These are phyloP conservation scores for Arabidopsis hybrid DNA, from an alignment of 441 rosid genomes.

Conservation along the genomic window DNA sequence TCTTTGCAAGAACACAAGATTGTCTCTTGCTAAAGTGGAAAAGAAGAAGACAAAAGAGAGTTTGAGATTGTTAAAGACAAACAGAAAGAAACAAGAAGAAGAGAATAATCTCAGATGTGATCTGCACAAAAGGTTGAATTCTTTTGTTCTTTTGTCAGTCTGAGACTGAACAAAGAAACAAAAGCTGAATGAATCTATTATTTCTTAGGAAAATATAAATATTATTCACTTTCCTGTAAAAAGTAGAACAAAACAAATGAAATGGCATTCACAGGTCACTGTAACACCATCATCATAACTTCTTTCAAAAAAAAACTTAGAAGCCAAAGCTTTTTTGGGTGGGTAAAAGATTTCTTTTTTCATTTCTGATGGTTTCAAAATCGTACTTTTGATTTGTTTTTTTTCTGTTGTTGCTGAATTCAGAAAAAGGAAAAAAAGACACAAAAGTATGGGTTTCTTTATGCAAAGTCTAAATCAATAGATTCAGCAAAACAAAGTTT, in stretches of 20 bases:
- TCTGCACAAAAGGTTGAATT: slow-evolving; percentile 45
- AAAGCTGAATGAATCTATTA: slow-evolving; percentile 40
- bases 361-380: slow-evolving; percentile 31
- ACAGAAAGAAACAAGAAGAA: slow-evolving; percentile 36
- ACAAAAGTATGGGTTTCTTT: slow-evolving; percentile 27
- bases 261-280: slow-evolving; percentile 40
- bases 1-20: slow-evolving; percentile 84
- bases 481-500: slow-evolving; percentile 9
- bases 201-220: neutral
- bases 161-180: slow-evolving; percentile 50
- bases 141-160: slow-evolving; percentile 55
- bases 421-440: slow-evolving; percentile 19
- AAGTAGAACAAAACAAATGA: slow-evolving; percentile 36
- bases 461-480: slow-evolving; percentile 34
- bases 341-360: slow-evolving; percentile 23
- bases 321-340: neutral
- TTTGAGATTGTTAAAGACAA: slow-evolving; percentile 31
- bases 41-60: slow-evolving; percentile 45
- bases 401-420: slow-evolving; percentile 2
- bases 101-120: slow-evolving; percentile 34
- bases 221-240: slow-evolving; percentile 33
- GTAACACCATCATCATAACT: slow-evolving; percentile 22
- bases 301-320: slow-evolving; percentile 1
- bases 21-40: slow-evolving; percentile 78
- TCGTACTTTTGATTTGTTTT: slow-evolving; percentile 15